Evolutionary conservation across 2,329 filamentous ascomycete species (phyloP).

Genomic region (Daldinia sp.): DNA sequence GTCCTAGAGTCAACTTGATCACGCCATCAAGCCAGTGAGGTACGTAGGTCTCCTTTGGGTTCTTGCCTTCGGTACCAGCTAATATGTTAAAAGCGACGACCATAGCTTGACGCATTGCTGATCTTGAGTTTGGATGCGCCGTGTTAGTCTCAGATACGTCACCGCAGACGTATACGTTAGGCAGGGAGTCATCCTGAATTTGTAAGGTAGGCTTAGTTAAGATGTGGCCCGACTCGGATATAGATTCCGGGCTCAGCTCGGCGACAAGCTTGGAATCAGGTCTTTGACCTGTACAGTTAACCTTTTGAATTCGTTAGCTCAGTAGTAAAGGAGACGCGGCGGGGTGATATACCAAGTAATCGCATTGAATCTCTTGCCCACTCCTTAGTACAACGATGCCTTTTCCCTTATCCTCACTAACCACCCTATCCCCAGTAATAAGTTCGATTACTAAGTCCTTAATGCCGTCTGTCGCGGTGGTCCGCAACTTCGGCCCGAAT

Average conservation of each 20-base stretch:
- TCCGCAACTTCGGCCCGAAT: conserved; percentile 56
- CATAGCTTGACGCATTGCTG: conserved; percentile 61
- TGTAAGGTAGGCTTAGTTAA: conserved; percentile 65
- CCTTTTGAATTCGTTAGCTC: conserved; percentile 47
- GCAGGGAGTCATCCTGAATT: conserved; percentile 55
- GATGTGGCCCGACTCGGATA: conserved; percentile 59
- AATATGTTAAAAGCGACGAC: conserved; percentile 64
- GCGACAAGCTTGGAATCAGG: conserved; percentile 62
- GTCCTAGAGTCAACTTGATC: conserved; percentile 63
- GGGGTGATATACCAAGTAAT: conserved; percentile 56
- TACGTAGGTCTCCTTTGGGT: conserved; percentile 51
- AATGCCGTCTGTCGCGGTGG: conserved; percentile 52
- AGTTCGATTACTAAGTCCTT: conserved; percentile 57
- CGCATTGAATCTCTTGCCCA: conserved; percentile 56
- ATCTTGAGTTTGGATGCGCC: conserved; percentile 62
- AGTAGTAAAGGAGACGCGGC: not conserved
- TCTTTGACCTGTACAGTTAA: conserved; percentile 67
- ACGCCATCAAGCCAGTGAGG: conserved; percentile 57
- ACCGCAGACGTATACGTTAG: conserved; percentile 68
- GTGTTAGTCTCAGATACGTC: conserved; percentile 65
- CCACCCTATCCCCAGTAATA: conserved; percentile 59
- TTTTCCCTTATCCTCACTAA: conserved; percentile 48
- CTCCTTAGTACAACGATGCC: conserved; percentile 55
- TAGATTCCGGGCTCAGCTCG: conserved; percentile 52
- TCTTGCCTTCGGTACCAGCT: conserved; percentile 52